Conservation (phyloP, 305 asterid species). For the Plantago coronopus region DNA sequence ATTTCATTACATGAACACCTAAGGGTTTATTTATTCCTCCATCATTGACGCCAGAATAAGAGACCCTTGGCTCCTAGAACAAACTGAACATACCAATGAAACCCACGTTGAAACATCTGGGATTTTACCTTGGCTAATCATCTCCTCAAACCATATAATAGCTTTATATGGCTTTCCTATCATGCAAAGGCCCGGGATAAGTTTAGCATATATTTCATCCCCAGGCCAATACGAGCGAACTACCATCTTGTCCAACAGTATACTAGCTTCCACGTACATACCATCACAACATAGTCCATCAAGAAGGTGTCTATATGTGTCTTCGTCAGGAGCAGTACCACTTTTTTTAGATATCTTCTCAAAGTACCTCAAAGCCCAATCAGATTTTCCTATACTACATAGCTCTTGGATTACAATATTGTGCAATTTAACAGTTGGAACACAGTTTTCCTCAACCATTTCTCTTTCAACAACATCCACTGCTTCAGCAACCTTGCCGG, state of each 20-base stretch:
- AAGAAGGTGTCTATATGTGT: conserved; percentile 50
- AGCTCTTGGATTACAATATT: conserved; percentile 62
- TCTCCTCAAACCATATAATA: conserved; percentile 76
- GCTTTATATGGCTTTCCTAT: conserved; percentile 55
- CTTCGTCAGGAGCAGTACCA: conserved; percentile 58
- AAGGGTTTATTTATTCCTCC: conserved; percentile 9
- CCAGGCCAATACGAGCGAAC: conserved; percentile 50
- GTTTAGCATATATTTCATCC: conserved; percentile 40
- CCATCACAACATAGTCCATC: conserved; percentile 68
- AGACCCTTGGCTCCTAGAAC: conserved; percentile 29
- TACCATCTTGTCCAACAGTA: conserved; percentile 62
- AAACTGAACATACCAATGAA: conserved; percentile 55
- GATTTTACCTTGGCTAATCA: conserved; percentile 59
- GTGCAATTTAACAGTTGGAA: conserved; percentile 54
- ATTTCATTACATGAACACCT: neutral
- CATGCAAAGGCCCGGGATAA: conserved; percentile 62
- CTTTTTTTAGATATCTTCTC: conserved; percentile 51
- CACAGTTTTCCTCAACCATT: conserved; percentile 49
- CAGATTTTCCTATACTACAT: conserved; percentile 36
- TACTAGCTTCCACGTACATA: conserved; percentile 59
- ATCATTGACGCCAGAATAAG: conserved; percentile 17
- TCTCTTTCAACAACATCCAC: conserved; percentile 52
- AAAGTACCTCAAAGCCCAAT: conserved; percentile 45
- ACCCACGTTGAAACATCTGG: conserved; percentile 64
- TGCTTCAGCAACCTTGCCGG: conserved; percentile 51